Conservation (phyloP, 2,329 filamentous ascomycete genomes). For the Kalaharituber pfeilii region DNA sequence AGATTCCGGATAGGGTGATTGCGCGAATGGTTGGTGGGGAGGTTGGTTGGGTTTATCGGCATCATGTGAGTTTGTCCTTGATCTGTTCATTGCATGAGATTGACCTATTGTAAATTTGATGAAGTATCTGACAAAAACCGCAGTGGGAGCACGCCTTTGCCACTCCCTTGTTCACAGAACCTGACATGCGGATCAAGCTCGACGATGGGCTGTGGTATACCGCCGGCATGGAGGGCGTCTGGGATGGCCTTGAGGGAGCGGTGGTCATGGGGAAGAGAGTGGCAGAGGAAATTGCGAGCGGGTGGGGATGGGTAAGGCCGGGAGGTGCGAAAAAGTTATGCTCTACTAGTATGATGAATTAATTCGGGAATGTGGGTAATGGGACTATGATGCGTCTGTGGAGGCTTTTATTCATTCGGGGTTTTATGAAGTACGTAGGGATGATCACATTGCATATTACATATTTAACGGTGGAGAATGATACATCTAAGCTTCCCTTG, state of each 20-base stretch:
- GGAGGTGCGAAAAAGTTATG: too few species aligned
- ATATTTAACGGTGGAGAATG: too few species aligned
- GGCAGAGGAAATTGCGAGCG: background rate
- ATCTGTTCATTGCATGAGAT: too few species aligned
- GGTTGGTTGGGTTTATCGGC: background rate
- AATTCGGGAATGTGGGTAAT: too few species aligned
- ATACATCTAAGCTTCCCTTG: too few species aligned
- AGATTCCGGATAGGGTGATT: background rate
- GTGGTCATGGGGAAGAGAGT: background rate
- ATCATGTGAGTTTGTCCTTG: background rate
- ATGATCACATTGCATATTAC: too few species aligned
- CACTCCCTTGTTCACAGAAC: background rate
- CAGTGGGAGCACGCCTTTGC: background rate
- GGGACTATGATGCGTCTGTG: too few species aligned
- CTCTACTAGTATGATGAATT: too few species aligned
- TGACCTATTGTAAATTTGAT: background rate
- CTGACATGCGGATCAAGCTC: background rate
- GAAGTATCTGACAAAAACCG: background rate
- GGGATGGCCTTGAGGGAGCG: background rate
- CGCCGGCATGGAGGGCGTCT: background rate
- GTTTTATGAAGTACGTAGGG: too few species aligned
- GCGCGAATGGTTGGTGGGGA: background rate
- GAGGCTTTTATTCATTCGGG: too few species aligned
- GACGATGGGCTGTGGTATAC: conserved; percentile 1
- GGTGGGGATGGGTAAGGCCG: too few species aligned